phyloP scores from a whole-genome alignment of 306 rosid genomes.

The Hippophae gyantsensis region DNA sequence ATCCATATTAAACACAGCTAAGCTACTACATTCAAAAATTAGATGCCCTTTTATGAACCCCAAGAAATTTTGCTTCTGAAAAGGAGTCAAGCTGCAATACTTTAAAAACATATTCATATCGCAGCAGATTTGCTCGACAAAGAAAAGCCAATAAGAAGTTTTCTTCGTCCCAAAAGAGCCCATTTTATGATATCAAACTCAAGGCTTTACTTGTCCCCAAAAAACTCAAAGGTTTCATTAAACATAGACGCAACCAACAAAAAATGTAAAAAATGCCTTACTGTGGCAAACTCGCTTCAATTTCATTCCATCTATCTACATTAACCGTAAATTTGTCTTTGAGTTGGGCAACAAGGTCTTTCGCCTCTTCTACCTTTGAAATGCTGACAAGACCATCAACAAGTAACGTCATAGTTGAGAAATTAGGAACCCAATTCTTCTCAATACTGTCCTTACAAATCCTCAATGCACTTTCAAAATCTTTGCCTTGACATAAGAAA shows the following conservation, averaged over 20 bases:
- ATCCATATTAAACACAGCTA: no score
- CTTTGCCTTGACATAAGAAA: constrained; percentile 40
- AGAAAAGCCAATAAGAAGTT: no score
- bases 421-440: constrained; percentile 62
- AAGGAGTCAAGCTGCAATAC: no score
- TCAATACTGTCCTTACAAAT: constrained; percentile 50
- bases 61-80: no score
- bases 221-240: no score
- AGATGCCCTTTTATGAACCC: no score
- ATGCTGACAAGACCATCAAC: constrained; percentile 59
- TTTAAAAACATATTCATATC: no score
- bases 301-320: constrained; percentile 50
- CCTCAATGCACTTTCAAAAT: constrained; percentile 42
- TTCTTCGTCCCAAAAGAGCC: no score
- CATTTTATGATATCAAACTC: no score
- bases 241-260: background rate
- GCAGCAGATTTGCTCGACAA: no score
- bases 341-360: constrained; percentile 41
- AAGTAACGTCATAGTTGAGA: constrained; percentile 50
- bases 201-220: no score
- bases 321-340: constrained; percentile 52
- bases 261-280: constrained; percentile 7
- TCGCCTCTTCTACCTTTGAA: constrained; percentile 51
- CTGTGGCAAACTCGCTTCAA: constrained; percentile 60
- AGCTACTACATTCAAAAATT: no score